These are phyloP conservation scores for Aspergillus cejpii DNA, from an alignment of 2,329 filamentous ascomycete genomes.

Conservation along the genomic window DNA sequence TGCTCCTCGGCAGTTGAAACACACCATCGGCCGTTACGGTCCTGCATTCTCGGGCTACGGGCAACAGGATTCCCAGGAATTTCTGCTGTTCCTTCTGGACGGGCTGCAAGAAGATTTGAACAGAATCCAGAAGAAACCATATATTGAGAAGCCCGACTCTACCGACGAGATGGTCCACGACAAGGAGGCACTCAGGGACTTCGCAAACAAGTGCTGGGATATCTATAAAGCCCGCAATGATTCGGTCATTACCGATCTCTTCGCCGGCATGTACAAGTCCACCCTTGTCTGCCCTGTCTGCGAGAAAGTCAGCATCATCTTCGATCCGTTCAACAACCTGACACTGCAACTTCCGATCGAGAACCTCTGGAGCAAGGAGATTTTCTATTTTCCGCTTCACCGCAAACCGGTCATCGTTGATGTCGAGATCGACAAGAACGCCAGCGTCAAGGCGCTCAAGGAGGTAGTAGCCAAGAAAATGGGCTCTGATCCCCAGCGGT, in stretches of 20 bases:
- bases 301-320: conserved; percentile 94
- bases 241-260: conserved; percentile 89
- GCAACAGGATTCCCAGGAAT: conserved; percentile 96
- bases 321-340: conserved; percentile 93
- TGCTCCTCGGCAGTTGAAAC: conserved; percentile 74
- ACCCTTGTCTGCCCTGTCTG: conserved; percentile 88
- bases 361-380: conserved; percentile 66
- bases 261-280: conserved; percentile 97
- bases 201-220: conserved; percentile 83
- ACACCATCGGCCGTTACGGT: conserved; percentile 69
- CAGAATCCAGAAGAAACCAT: conserved; percentile 88
- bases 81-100: conserved; percentile 88
- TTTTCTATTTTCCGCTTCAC: conserved; percentile 72
- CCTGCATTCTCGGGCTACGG: conserved; percentile 87
- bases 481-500: conserved; percentile 46
- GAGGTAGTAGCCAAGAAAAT: conserved; percentile 52
- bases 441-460: conserved; percentile 50
- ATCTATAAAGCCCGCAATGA: conserved; percentile 91
- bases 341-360: conserved; percentile 86
- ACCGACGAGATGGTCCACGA: conserved; percentile 92
- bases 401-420: conserved; percentile 64
- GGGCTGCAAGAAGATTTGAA: conserved; percentile 93
- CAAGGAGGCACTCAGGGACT: conserved; percentile 67
- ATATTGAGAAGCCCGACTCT: conserved; percentile 94
- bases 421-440: conserved; percentile 67